These are phyloP conservation scores for Bretschneidera sinensis DNA, from an alignment of 345 rosid genomes.

Conservation along the genomic window DNA sequence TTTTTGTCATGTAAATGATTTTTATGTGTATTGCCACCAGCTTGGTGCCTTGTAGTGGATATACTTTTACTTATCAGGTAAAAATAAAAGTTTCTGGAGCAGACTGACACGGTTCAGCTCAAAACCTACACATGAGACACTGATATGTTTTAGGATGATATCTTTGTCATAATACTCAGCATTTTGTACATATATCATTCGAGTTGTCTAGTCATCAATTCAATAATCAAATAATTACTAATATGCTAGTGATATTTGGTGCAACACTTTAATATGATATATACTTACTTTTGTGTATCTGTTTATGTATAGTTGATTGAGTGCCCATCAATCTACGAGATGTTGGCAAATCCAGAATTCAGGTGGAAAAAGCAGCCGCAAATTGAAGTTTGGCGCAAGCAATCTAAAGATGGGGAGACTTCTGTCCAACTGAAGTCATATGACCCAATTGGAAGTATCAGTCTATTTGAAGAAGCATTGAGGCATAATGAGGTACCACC, in stretches of 20 bases:
- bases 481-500: constrained; percentile 64
- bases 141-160: no score
- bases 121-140: no score
- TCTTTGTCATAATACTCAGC: no score
- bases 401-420: constrained; percentile 35
- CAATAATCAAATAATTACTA: background rate
- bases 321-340: constrained; percentile 88
- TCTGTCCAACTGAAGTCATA: constrained; percentile 53
- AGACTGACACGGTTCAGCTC: no score
- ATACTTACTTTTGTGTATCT: background rate
- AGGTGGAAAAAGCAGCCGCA: constrained; percentile 61
- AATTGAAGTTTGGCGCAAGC: constrained; percentile 70
- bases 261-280: background rate
- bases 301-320: constrained; percentile 55
- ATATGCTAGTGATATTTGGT: constrained; percentile 2
- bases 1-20: no score
- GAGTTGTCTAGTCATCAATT: background rate
- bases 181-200: no score
- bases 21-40: no score
- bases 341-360: constrained; percentile 81
- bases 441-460: constrained; percentile 44
- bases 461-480: constrained; percentile 63
- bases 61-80: no score
- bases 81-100: no score
- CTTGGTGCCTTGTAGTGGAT: no score